These are phyloP conservation scores for Tremella yokohamensis DNA, from an alignment of 768 basidiomycete species.

Conservation along the genomic window DNA sequence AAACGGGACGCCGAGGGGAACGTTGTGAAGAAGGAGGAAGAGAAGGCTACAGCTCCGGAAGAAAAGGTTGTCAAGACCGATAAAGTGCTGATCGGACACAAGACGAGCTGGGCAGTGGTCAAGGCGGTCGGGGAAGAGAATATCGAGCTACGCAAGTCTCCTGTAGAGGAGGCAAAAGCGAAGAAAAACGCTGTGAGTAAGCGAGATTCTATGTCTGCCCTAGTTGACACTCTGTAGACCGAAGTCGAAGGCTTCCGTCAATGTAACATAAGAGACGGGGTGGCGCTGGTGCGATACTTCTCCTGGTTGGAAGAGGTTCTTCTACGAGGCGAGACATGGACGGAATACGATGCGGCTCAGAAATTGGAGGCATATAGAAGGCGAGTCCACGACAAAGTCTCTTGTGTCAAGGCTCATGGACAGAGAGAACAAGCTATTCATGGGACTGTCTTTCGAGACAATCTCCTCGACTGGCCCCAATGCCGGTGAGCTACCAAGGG, in stretches of 20 bases:
- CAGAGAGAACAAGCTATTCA: conserved; percentile 74
- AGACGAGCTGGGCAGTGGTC: conserved; percentile 74
- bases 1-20: conserved; percentile 10
- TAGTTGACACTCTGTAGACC: conserved; percentile 44
- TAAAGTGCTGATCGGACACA: conserved; percentile 71
- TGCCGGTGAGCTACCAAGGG: conserved; percentile 60
- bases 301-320: conserved; percentile 90
- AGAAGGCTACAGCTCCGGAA: background rate
- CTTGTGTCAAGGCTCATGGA: background rate
- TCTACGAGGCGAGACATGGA: conserved; percentile 59
- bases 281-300: conserved; percentile 79
- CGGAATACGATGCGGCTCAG: conserved; percentile 75
- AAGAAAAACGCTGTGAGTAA: conserved; percentile 50
- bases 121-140: conserved; percentile 72
- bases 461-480: conserved; percentile 93
- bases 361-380: conserved; percentile 74
- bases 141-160: conserved; percentile 63
- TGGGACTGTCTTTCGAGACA: conserved; percentile 82
- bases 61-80: conserved; percentile 32
- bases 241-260: conserved; percentile 88
- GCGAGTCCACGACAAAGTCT: conserved; percentile 55
- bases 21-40: conserved; percentile 5
- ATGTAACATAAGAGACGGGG: conserved; percentile 83
- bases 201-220: background rate
- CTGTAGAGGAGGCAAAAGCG: conserved; percentile 61